Base-by-base conservation (phyloP, 169 alveolate genomes). In the Cryptosporidium viatorum region DNA sequence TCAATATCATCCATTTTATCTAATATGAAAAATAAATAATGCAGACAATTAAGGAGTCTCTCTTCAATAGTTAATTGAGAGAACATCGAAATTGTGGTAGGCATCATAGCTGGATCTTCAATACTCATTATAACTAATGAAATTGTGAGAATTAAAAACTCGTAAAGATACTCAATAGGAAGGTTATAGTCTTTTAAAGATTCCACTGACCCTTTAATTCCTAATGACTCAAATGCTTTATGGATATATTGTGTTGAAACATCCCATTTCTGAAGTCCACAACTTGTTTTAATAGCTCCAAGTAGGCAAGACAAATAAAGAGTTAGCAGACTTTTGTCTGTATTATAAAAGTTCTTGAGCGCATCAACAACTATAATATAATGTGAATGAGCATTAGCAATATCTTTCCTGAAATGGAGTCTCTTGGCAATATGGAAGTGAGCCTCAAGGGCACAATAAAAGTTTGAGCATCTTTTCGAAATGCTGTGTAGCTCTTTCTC, bases 21-120 rank as follows among this genome's bases (percentile, higher is more conserved):
- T 21, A 80, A 58, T 39, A 80, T 6, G 21, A 62, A 80, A 31
- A 80, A 62, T 23, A 80, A 7, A 41, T 80, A 62, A 31, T 80
- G 89, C n/a, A 80, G 80, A 43, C 89, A 80, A 29, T 45, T 80
- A 3, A 80, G 45, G n/a, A 80, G 75, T 8, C 74, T 80, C 33
- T 80, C 89, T 12, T 80, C 89, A 33, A 65, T 55, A 18, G 89
- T 80, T 39, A 80, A 33, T 41, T 80, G 89, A 18, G 89, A 41
- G 29, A 80, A 65, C 7, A 80, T 59, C 5, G 89, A 80, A n/a
- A 62, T 65, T 12, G 71, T 41, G 31, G 45, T 80, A 1, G 89
- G 89, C 0, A 80, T 65, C 39, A 29, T 21, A 23, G 59, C 41
- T 3, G 71, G 59, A 41, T 80, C 89, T 48, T 80, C 89, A 3